Evolutionary conservation across 2,329 filamentous ascomycete species (phyloP), one percentile per base, ranked within the genome.

Genomic region (Ascosphaera pollenicola): DNA sequence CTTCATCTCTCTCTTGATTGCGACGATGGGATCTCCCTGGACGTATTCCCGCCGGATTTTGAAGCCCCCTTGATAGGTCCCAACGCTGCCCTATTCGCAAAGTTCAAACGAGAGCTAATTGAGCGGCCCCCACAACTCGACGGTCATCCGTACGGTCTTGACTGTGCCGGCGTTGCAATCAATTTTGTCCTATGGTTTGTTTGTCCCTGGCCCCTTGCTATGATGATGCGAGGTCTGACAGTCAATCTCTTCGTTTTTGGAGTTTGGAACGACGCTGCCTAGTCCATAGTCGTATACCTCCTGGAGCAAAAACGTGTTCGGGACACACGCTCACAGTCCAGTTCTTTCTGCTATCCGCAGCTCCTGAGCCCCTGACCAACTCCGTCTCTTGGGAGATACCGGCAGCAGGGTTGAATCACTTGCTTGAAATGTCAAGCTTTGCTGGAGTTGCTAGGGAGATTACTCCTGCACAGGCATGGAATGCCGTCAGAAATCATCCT

Each of bases 391-490:
- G 50, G 51, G 43, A 43, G 8, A 46, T 52, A 13, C 50, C 51
- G 3, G 46, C 49, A 2, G 42, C 45, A 8, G 48, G 52, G 28
- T 40, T 52, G 15, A 50, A 52, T 21, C 47, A 45, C 31, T 40
- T 53, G 24, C 48, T 18, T 42, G 46, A 5, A 43, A 46, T 5
- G 42, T 52, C 10, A 43, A 46, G 17, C 43, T 28, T 28, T 28
- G 24, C 24, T 7, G 24, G 24, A 28, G 24, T 52, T 6, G 45
- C 45, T 8, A 54, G 51, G 8, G 58, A 60, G 41, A 47, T 61
- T 37, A 61, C 58, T 3, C 58, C 58, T 0, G 49, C 59, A 7
- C 56, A 61, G 40, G 56, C 54, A 2, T 61, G 59, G 59, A 48
- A 53, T 35, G 42, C 48, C 17, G 49, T 62, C 16, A 52, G 53